Evolutionary conservation across 2,329 filamentous ascomycete genomes (phyloP).

Genomic region (Exophiala sp.): DNA sequence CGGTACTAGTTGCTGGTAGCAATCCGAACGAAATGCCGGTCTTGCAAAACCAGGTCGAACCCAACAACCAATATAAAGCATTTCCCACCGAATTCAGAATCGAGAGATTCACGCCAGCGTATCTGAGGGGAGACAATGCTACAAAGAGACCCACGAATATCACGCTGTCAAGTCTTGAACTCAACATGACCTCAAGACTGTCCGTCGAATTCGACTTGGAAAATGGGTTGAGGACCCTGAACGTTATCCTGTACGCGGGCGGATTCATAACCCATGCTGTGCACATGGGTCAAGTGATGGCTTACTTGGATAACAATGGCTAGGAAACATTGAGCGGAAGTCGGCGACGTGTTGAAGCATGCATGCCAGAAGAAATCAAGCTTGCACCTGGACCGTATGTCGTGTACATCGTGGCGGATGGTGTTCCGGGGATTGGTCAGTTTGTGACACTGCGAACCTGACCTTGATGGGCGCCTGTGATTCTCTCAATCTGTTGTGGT

Average conservation of each 20-base stretch:
- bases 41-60: conserved; percentile 38
- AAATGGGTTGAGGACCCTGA: conserved; percentile 38
- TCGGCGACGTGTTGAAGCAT: conserved; percentile 49
- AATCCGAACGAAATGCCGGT: conserved; percentile 60
- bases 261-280: conserved; percentile 60
- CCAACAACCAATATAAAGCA: conserved; percentile 39
- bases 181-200: conserved; percentile 48
- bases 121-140: conserved; percentile 52
- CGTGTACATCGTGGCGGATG: conserved; percentile 57
- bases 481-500: too few species aligned
- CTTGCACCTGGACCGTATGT: conserved; percentile 60
- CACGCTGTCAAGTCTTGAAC: conserved; percentile 41
- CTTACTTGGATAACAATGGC: conserved; percentile 50
- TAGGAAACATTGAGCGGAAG: conserved; percentile 41
- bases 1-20: conserved; percentile 57
- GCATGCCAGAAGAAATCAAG: conserved; percentile 51
- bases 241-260: conserved; percentile 55
- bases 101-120: conserved; percentile 60
- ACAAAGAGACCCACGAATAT: conserved; percentile 49
- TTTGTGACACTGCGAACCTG: conserved; percentile 39
- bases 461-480: not conserved
- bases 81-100: conserved; percentile 61
- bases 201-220: conserved; percentile 32
- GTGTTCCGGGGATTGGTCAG: conserved; percentile 52
- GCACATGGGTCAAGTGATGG: conserved; percentile 60